Conservation (phyloP, 805 yeast genomes). For the Alloascoidea hylecoeti region DNA sequence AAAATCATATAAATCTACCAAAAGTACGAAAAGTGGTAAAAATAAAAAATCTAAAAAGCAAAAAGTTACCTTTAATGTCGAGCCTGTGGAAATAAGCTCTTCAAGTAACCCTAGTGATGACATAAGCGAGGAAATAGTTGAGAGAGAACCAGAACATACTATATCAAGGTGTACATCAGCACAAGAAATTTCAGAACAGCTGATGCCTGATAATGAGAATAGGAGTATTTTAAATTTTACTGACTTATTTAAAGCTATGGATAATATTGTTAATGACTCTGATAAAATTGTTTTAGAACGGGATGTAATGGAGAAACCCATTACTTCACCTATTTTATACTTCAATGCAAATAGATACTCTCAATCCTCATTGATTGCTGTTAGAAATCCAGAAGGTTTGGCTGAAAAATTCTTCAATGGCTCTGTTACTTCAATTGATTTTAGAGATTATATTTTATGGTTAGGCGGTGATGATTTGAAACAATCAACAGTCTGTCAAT, state of each 20-base stretch:
- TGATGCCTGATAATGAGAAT: neutral
- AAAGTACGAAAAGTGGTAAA: too few relatives aligned
- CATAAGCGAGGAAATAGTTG: neutral
- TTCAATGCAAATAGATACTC: neutral
- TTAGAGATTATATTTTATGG: neutral
- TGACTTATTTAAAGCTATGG: neutral
- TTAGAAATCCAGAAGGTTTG: slow-evolving; percentile 1
- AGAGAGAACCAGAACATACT: neutral
- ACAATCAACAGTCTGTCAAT: neutral
- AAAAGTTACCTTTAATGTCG: neutral
- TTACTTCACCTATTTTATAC: neutral
- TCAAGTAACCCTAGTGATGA: too few relatives aligned
- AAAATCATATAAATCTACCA: too few relatives aligned
- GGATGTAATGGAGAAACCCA: neutral
- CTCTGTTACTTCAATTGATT: neutral
- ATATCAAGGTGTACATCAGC: neutral
- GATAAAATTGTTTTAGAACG: neutral
- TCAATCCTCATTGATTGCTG: neutral
- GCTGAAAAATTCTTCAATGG: slow-evolving; percentile 1
- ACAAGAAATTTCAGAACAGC: neutral
- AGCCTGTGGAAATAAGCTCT: neutral
- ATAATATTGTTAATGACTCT: neutral
- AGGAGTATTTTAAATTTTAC: neutral
- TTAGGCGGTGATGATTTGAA: neutral
- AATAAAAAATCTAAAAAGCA: neutral